Evolutionary conservation across 176 grass and related monocot genomes (phyloP).

Genomic region (Puya raimondii): DNA sequence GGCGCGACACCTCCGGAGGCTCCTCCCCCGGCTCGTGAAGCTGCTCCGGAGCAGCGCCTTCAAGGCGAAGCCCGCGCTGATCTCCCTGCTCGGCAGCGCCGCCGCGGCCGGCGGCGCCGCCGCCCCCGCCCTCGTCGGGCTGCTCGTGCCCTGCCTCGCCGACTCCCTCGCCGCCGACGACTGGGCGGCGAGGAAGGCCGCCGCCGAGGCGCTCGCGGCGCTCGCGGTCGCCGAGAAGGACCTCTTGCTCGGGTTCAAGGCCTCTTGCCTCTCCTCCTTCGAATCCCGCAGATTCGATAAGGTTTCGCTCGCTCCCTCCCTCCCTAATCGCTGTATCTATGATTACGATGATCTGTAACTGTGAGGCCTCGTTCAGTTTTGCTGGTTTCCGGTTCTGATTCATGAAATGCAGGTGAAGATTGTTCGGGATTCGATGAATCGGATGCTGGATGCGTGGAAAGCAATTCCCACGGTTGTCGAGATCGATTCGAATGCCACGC

Average conservation of each 20-base stretch:
- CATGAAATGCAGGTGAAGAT: conserved; percentile 87
- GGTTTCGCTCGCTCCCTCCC: conserved; percentile 15
- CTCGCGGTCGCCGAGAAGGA: conserved; percentile 54
- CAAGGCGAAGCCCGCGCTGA: conserved; percentile 79
- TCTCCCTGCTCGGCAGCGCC: conserved; percentile 65
- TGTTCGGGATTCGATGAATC: conserved; percentile 81
- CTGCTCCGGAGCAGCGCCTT: conserved; percentile 77
- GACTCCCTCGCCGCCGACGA: conserved; percentile 77
- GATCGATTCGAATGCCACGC: conserved; percentile 24
- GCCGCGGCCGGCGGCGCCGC: conserved; percentile 39
- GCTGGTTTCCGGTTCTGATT: background rate
- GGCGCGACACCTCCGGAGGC: conserved; percentile 43
- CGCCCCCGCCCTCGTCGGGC: conserved; percentile 33
- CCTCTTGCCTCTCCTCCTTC: conserved; percentile 63
- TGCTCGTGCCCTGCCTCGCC: conserved; percentile 49
- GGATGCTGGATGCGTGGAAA: conserved; percentile 89
- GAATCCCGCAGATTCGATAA: conserved; percentile 85
- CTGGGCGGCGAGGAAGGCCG: conserved; percentile 82
- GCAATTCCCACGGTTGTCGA: conserved; percentile 65
- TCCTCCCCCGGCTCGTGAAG: conserved; percentile 76
- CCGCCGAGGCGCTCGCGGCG: conserved; percentile 65
- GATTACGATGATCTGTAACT: too few species aligned
- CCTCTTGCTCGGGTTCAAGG: conserved; percentile 48
- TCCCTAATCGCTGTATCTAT: too few species aligned
- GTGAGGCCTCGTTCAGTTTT: too few species aligned